Conservation (phyloP, 2,329 filamentous ascomycete species). For the Polytolypa hystricis region DNA sequence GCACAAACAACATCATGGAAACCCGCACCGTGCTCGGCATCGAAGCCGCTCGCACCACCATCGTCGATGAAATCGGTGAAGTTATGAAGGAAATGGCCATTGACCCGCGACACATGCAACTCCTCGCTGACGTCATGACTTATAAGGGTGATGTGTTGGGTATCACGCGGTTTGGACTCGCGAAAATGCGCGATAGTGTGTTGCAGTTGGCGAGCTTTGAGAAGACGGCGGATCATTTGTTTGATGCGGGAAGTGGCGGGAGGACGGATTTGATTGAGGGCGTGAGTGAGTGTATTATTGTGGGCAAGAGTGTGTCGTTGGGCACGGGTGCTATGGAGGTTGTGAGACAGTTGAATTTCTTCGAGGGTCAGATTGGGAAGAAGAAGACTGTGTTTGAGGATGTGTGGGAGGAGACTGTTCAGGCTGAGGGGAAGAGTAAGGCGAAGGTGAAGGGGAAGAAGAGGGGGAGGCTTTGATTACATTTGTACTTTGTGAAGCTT, state of each 20-base stretch:
- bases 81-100: slow-evolving; percentile 96
- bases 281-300: slow-evolving; percentile 94
- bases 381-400: slow-evolving; percentile 60
- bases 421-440: slow-evolving; percentile 13
- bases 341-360: slow-evolving; percentile 62
- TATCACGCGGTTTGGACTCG: slow-evolving; percentile 89
- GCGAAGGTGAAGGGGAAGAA: slow-evolving; percentile 7
- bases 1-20: slow-evolving; percentile 85
- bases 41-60: slow-evolving; percentile 82
- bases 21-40: slow-evolving; percentile 79
- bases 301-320: slow-evolving; percentile 87
- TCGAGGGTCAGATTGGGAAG: slow-evolving; percentile 45
- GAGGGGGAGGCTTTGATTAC: not conserved
- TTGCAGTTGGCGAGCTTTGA: slow-evolving; percentile 92
- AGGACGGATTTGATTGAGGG: slow-evolving; percentile 89
- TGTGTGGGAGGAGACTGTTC: slow-evolving; percentile 27
- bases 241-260: slow-evolving; percentile 84
- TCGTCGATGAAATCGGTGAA: slow-evolving; percentile 72
- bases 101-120: slow-evolving; percentile 93
- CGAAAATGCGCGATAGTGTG: slow-evolving; percentile 92
- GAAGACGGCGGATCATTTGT: slow-evolving; percentile 95
- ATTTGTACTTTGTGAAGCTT: no score
- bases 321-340: slow-evolving; percentile 91
- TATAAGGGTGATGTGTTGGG: slow-evolving; percentile 96
- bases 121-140: slow-evolving; percentile 96